Evolutionary conservation across 106 monocot species (phyloP), one percentile per base, ranked within the genome.

Genomic region (Apostasia shenzhenica): DNA sequence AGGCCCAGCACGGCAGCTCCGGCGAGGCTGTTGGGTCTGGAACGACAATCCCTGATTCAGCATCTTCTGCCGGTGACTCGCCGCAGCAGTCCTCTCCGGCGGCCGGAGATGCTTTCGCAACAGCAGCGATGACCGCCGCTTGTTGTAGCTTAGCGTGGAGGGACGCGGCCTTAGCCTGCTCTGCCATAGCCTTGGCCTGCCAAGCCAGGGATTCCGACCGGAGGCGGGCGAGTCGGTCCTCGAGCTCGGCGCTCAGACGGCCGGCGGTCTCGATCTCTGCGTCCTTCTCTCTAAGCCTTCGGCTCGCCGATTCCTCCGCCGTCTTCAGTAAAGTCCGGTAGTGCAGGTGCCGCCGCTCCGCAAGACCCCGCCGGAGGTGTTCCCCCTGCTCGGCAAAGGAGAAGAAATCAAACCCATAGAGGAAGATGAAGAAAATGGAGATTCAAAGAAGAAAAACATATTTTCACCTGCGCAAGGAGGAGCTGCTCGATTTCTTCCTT

Each of bases 121-220:
- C 55, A 46, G 55, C 73, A 8, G 77, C 66, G 6, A 70, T 75
- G 9, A 47, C 64, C 11, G 80, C 72, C 0, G 82, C 86, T 45
- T 81, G 82, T 44, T 88, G 85, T 39, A 99, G 78, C 51, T 90
- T 87, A 38, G 81, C 79, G 63, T 84, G 89, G 48, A 93, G 83
- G 8, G 77, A 60, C 1, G 80, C 75, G 8, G 83, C 93, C 12
- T 80, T 57, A 39, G 81, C 80, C 59, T 99, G 85, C 26, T 93
- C 79, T 2, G 85, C 76, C 58, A 82, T 59, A 7, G 99, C 99
- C 69, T 82, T 90, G 13, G 85, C 73, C 70, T 99, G 93, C 92
- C 93, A 88, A 44, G 90, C 76, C 69, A 73, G 69, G 55, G 76
- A 61, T 73, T 99, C 93, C 10, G 85, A 60, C 6, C 76, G 52